These are phyloP conservation scores for Xylariaceae sp. DNA, from an alignment of 2,329 filamentous ascomycete genomes.

Conservation along the genomic window DNA sequence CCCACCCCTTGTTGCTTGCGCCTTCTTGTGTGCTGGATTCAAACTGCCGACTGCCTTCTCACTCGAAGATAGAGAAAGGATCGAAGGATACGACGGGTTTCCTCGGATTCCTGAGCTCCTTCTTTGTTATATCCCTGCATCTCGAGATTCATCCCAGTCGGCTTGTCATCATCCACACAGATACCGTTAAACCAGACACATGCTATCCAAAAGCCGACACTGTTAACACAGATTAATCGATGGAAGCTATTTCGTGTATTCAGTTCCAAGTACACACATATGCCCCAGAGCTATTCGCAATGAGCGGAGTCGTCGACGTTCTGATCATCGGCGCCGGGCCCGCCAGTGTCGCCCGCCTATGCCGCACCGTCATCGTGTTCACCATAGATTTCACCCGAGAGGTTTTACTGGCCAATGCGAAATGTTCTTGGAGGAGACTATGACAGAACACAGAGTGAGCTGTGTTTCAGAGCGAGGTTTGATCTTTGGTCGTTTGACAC, in stretches of 20 bases:
- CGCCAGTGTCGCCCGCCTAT: conserved; percentile 34
- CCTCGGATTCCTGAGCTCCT: no score
- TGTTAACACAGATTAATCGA: background rate
- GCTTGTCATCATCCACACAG: no score
- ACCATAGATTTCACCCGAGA: conserved; percentile 32
- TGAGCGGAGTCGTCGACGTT: conserved; percentile 26
- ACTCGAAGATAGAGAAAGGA: no score
- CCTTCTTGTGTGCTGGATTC: no score
- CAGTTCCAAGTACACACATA: background rate
- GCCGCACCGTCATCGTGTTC: conserved; percentile 36
- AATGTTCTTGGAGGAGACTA: conserved; percentile 32
- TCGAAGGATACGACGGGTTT: no score
- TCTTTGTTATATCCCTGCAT: no score
- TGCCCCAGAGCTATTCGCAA: background rate
- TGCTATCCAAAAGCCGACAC: no score
- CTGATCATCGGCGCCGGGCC: conserved; percentile 38
- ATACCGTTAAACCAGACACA: no score
- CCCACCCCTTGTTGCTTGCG: no score
- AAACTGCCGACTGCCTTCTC: no score
- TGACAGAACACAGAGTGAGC: conserved; percentile 5
- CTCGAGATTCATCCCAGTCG: no score
- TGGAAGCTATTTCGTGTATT: background rate
- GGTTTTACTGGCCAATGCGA: conserved; percentile 35
- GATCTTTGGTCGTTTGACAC: background rate
- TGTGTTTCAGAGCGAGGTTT: no score